Evolutionary conservation across 2,329 filamentous ascomycete species (phyloP), one percentile per base, ranked within the genome.

Genomic region (Neofusicoccum sp.): DNA sequence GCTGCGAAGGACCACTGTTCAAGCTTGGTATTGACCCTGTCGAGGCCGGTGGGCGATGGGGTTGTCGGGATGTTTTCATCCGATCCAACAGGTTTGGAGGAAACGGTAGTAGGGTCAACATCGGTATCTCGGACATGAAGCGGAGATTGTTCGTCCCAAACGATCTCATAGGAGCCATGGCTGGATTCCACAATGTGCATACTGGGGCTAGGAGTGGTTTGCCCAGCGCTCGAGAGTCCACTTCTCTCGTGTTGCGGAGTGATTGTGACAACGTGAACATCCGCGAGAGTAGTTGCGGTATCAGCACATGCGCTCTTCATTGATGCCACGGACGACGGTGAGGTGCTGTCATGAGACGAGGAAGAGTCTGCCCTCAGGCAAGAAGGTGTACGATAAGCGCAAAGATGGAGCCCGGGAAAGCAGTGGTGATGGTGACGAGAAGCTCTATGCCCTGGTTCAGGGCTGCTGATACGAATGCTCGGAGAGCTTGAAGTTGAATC

Each of bases 231-330:
- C 16, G 49, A 28, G 3, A 34, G 9, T 5, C 60, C 58, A 1
- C 54, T 59, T 2, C 48, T 8, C n/a, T 56, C 60, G 63, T 1
- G 65, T 64, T 28, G 11, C 4, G 69, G 69, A 14, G 70, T 59
- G 34, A 70, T 65, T 3, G 71, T 66, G 33, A 74, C 64, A 20
- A 73, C 68, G 58, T 75, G 72, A 3, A 75, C 71, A 61, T 73
- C 71, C 1, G 73, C 71, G 4, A 67, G 64, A 4, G 72, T 75
- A 6, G 69, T 60, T 5, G 70, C 71, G 24, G 71, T 63, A 33
- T 67, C 65, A 20, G 71, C 72, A 24, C 59, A 61, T 24, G 34
- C 64, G 43, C 71, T 65, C 57, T 70, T 74, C 4, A 49, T 12
- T 4, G 59, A 61, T 33, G 34, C 24, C 3, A 16, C 8, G 6